Base-by-base conservation (phyloP, 257 asterid species). In the Plantago elongata region DNA sequence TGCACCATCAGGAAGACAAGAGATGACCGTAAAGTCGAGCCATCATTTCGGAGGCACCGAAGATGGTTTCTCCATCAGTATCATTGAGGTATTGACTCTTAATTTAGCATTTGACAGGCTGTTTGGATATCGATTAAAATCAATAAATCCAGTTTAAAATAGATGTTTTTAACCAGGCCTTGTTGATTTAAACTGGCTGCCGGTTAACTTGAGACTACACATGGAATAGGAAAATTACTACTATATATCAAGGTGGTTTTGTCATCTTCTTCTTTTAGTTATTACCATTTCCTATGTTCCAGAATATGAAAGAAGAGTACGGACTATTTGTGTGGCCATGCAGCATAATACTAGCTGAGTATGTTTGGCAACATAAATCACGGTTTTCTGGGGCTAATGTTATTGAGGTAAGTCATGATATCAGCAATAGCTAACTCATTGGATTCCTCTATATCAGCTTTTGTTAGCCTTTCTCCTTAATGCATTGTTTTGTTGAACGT, bases 321-420 rank as follows among this genome's bases (percentile, higher is more conserved):
- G 99, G 99, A 40, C 76, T 89, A 17, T 92, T 84, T 60, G 95
- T 86, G 62, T 92, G 99, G 99, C 97, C 99, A 5, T 86, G 89
- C 60, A 84, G 99, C 75, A 63, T 81, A 58, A 75, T 92, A 67
- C 78, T 92, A n/a, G 97, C 99, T 0, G 99, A 89, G 84, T 89
- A 92, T 57, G 75, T 92, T 67, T 92, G 95, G 97, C 96, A 89
- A 69, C 89, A 86, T 57, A 78, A 72, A 38, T 69, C 89, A 9
- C 90, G 90, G 76, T 89, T 86, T 80, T 74, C 77, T 17, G 83
- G 80, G 29, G 86, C 84, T 60, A 68, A 72, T 72, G 99, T 92
- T 11, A 81, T 88, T 51, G 97, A 92, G 93, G 99, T 86, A 69
- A 52, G 45, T 62, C 3, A 9, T 16, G 30, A 4, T 46, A 16